Evolutionary conservation across 345 rosid species (phyloP).

Genomic region (Pelargonium nanum): DNA sequence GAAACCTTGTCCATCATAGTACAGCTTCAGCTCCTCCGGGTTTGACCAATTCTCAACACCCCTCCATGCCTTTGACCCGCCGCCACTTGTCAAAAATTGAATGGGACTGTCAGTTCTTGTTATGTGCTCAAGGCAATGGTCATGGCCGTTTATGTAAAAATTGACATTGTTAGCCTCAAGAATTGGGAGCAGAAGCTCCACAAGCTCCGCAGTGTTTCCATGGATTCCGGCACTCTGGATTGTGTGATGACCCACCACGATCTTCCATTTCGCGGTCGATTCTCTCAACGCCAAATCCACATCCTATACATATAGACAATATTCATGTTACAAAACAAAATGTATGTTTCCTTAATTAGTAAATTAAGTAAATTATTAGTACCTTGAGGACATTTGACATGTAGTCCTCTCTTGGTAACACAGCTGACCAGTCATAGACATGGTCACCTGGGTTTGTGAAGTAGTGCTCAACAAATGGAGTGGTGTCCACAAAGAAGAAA

Average conservation of each 20-base stretch:
- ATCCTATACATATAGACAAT: constrained; percentile 7
- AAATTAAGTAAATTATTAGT: not conserved
- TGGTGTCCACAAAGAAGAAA: constrained; percentile 38
- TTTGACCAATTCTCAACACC: not conserved
- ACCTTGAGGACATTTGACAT: constrained; percentile 23
- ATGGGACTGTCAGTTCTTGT: not conserved
- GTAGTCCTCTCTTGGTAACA: constrained; percentile 21
- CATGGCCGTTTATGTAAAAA: constrained; percentile 8
- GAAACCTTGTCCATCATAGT: constrained; percentile 9
- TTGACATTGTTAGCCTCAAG: constrained; percentile 13
- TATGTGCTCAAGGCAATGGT: constrained; percentile 7
- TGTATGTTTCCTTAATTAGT: not conserved
- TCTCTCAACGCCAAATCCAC: constrained; percentile 10
- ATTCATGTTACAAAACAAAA: not conserved
- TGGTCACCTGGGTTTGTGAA: constrained; percentile 23
- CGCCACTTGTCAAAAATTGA: constrained; percentile 4
- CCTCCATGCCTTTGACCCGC: constrained; percentile 10
- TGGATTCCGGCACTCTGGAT: constrained; percentile 20
- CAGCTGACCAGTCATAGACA: constrained; percentile 29
- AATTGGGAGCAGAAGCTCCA: constrained; percentile 18
- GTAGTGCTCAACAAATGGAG: constrained; percentile 28
- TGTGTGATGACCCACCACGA: constrained; percentile 24
- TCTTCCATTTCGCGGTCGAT: constrained; percentile 24
- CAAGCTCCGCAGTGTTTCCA: constrained; percentile 17
- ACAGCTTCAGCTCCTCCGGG: constrained; percentile 7